A percentile compares a stretch with the other conserved stretches of the same genome.
Conservation (phyloP, 768 basidiomycete genomes). For the Rubroboletus satanas region DNA sequence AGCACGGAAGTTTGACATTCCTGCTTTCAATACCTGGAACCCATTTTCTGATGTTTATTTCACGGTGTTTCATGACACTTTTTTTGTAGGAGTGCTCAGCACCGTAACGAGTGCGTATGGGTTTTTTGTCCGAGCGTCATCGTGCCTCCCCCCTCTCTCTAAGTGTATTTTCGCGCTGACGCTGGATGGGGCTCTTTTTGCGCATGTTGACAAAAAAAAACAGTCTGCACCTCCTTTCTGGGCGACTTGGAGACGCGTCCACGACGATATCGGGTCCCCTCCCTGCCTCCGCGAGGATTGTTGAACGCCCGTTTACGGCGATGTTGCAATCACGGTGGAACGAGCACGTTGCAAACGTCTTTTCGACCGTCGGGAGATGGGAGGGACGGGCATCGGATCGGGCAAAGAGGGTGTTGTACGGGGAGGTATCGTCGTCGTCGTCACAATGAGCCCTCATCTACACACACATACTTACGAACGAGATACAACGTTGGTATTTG, state of each 20-base stretch:
- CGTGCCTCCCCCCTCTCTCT: not conserved
- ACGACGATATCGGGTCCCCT: conserved; percentile 46
- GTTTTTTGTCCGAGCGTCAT: not conserved
- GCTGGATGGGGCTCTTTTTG: too few relatives aligned
- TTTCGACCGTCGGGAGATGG: conserved; percentile 41
- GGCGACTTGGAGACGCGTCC: conserved; percentile 49
- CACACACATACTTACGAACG: not conserved
- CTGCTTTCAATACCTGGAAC: not conserved
- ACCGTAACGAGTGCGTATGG: conserved; percentile 45
- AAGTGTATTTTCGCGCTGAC: not conserved
- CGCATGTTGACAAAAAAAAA: not conserved
- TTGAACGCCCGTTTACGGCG: conserved; percentile 42
- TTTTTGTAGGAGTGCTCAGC: conserved; percentile 47
- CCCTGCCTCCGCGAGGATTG: conserved; percentile 52
- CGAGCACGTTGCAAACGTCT: conserved; percentile 46
- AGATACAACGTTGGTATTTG: not conserved
- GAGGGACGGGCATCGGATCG: conserved; percentile 45
- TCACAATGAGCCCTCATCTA: not conserved
- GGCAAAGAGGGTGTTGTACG: conserved; percentile 46
- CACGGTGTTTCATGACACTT: not conserved
- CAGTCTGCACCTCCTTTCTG: conserved; percentile 49
- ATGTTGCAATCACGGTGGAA: conserved; percentile 60
- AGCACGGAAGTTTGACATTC: not conserved
- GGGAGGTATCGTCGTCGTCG: conserved; percentile 15
- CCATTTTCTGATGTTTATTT: not conserved